Evolutionary conservation across 805 yeast species (phyloP), one percentile per base, ranked within the genome.

Genomic region (Candida mattraensis): DNA sequence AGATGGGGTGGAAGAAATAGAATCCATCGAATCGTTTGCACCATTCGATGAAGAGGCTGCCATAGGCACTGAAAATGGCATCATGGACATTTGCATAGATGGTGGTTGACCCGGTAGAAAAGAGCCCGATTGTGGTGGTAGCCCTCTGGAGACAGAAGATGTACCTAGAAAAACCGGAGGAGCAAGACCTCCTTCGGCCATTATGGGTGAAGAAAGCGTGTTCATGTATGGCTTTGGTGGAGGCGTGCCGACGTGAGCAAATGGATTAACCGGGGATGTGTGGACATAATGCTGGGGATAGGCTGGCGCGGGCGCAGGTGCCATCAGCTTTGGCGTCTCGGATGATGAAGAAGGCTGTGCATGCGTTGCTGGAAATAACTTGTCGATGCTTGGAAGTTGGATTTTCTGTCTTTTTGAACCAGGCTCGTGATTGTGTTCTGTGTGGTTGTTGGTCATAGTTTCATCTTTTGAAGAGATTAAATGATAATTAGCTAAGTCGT

Each of bases 381-480:
- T 45, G 30, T 47, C 47, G 11, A 51, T 45, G 33, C 56, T 48
- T 6, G 56, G 56, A 12, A 51, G 40, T 23, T 42, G 37, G 15
- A 49, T 39, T 21, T 38, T 41, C 20, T 34, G 44, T 11, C 37
- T 39, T 21, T 28, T 24, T 12, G 18, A 28, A 9, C 26, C 13
- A 18, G 23, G 28, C 12, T 32, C 23, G n/a, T 15, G 38, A 11
- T 4, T 9, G 14, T 5, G n/a, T 24, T 18, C 11, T 11, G 2
- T 14, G 18, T 12, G 15, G 16, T 15, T 29, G 28, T 15, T 29
- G 21, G 34, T 14, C 35, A 27, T 30, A 9, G 28, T 19, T 8
- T 37, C 35, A 18, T 33, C 11, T 11, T 25, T 31, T 5, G 41
- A 22, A n/a, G n/a, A n/a, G 23, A 13, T 30, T 12, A 32, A 27